Evolutionary conservation across 345 rosid genomes (phyloP), one percentile per base, ranked within the genome.

Genomic region (Linum trigynum): DNA sequence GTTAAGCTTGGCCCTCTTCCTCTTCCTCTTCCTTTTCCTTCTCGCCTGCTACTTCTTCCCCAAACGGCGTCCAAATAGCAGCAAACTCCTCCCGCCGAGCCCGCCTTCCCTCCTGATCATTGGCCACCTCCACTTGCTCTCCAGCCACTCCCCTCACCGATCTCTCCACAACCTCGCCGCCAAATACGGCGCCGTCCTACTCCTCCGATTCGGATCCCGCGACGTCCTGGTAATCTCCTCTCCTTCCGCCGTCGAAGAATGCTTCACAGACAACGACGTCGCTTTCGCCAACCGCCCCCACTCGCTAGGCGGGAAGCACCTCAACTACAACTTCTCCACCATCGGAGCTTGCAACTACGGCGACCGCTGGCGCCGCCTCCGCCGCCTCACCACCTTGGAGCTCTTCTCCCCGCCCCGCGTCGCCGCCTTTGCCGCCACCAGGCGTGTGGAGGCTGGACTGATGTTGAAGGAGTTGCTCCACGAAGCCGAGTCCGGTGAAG

Each of bases 351-450:
- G 83, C 0, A 60, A 81, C 11, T 83, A 87, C 57, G 95, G 88
- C 1, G 85, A 87, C 12, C 88, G 78, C 38, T 87, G 90, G 86
- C 84, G 90, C 48, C 83, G 80, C 80, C 86, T 88, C 50, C 85
- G 87, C 35, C 79, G 80, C 14, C 68, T 84, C 17, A 56, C 76
- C 59, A 62, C 82, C 55, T 62, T 63, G 1, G 85, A 85, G 53
- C 73, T 88, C 70, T 79, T 88, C 63, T 84, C 91, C 7, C 16
- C 86, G 0, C 53, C 59, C 63, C 89, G 91, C 9, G 74, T 88
- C 55, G 80, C 69, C 39, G 57, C 62, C 17, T 76, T 68, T 17
- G n/a, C 65, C 14, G 48, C 57, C 3, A 62, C 78, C 12, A 71
- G 86, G 3, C 79, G 59, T 64, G 91, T 82, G 4, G 89, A 87